Base-by-base conservation (phyloP, 169 alveolate species). In the Besnoitia besnoiti region DNA sequence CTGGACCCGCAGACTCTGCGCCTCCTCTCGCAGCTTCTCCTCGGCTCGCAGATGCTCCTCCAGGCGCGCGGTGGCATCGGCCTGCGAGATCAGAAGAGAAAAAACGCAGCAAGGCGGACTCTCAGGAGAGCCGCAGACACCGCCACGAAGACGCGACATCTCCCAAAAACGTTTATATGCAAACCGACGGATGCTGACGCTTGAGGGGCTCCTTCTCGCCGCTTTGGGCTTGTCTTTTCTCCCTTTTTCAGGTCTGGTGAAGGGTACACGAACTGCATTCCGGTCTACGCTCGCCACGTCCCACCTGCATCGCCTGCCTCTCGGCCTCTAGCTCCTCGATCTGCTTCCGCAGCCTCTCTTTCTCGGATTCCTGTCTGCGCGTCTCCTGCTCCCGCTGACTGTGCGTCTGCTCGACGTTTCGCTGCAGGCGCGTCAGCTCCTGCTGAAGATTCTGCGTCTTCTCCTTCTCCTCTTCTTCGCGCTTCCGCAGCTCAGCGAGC, bases 1-100 rank as follows among this genome's bases (percentile, higher is more conserved):
- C 44, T 67, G 46, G 3, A 42, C 44, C n/a, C 44, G 39, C 10
- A 67, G 80, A 30, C 24, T 35, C 44, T 30, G 39, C 8, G 42
- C 44, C 44, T 67, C 80, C 40, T 3, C 80, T 7, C 80, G 80
- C 39, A 67, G 80, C 19, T 67, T 67, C 80, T 67, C 80, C n/a
- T 67, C 80, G 44, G 42, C 80, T n/a, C n/a, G 14, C 47, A 67
- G n/a, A 24, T 67, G 80, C 80, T 67, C 47, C 80, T 67, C 80
- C 42, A 67, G 80, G 3, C 80, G 3, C 30, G 46, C 44, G 0
- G 46, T 30, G n/a, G 80, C 80, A 24, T 67, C 80, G n/a, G 80
- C 80, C 14, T 50, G 62, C 30, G 62, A 10, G 62, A n/a, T n/a
- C n/a, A n/a, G n/a, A n/a, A n/a, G n/a, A n/a, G n/a, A n/a, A n/a